phyloP scores from a whole-genome alignment of 2,329 filamentous ascomycete genomes.

The Fusarium chlamydosporum region DNA sequence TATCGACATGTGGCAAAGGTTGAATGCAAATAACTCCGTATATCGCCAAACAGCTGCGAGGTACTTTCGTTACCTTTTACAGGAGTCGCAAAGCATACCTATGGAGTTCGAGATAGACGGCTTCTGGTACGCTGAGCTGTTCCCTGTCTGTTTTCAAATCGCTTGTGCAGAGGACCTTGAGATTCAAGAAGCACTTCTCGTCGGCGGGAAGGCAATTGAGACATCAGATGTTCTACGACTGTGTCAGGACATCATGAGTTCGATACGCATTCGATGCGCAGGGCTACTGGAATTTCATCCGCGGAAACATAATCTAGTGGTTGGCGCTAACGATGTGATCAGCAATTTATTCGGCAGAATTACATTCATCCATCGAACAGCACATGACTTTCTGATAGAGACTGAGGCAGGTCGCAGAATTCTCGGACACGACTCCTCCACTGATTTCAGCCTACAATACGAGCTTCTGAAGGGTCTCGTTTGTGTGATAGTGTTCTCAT shows the following conservation, averaged over 20 bases:
- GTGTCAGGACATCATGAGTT: fast-evolving
- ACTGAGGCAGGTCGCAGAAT: neutral
- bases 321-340: fast-evolving
- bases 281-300: neutral
- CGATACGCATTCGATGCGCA: neutral
- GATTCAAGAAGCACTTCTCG: fast-evolving
- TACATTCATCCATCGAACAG: neutral
- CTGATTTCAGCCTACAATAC: fast-evolving
- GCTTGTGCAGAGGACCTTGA: fast-evolving
- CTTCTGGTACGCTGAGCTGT: neutral
- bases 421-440: fast-evolving
- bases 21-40: slow-evolving; percentile 8
- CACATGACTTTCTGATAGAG: neutral
- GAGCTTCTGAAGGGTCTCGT: neutral
- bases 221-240: fast-evolving
- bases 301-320: fast-evolving
- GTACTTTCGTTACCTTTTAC: slow-evolving; percentile 9
- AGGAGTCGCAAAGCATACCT: too few relatives aligned
- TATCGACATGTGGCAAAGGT: slow-evolving; percentile 24
- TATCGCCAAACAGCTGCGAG: slow-evolving; percentile 15
- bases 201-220: fast-evolving
- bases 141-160: neutral
- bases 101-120: neutral
- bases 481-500: fast-evolving
- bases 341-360: neutral